Conservation (phyloP, 257 asterid species). For the Datura wrightii region DNA sequence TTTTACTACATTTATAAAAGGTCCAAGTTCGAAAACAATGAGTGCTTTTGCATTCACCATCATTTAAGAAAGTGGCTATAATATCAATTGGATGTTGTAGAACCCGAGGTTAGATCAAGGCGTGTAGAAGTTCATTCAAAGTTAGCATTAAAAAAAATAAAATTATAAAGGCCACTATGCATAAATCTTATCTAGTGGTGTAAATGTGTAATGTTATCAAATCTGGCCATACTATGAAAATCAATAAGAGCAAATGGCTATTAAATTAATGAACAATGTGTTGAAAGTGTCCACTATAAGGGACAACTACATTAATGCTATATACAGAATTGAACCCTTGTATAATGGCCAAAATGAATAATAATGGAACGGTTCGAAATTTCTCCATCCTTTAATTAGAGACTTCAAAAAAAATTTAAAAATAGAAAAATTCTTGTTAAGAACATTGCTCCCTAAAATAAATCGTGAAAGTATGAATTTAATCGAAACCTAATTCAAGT, state of each 20-base stretch:
- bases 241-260: background rate
- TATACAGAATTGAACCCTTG: background rate
- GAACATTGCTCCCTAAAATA: too few relatives aligned
- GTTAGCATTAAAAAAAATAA: background rate
- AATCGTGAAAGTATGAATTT: too few relatives aligned
- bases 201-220: background rate
- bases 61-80: constrained; percentile 4
- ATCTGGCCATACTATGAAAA: background rate
- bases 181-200: background rate
- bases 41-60: background rate
- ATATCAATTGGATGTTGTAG: background rate
- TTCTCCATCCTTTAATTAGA: too few relatives aligned
- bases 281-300: background rate
- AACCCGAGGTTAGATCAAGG: constrained; percentile 29
- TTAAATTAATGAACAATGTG: background rate
- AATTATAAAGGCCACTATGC: background rate
- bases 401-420: too few relatives aligned
- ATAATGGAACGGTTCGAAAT: too few relatives aligned
- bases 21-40: background rate
- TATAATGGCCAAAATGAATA: background rate
- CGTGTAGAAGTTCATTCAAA: background rate
- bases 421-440: too few relatives aligned
- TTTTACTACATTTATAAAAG: too few relatives aligned
- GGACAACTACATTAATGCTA: constrained; percentile 13
- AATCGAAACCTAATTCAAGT: too few relatives aligned